Percentiles rank a stretch among this genome's conserved stretches.
Conservation (phyloP, 257 asterid genomes). For the Gentiana straminea region DNA sequence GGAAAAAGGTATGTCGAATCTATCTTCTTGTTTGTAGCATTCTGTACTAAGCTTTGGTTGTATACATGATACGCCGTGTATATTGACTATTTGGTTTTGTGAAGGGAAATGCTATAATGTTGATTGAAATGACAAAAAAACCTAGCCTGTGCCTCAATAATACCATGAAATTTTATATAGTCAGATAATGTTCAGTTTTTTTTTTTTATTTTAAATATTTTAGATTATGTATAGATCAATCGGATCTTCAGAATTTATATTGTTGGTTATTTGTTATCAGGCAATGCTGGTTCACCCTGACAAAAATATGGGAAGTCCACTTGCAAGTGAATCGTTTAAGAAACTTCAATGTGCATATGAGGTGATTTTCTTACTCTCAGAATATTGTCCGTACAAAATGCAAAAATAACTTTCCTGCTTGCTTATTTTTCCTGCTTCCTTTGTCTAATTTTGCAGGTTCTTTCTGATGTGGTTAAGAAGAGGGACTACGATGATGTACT, state of each 20-base stretch:
- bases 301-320: conserved; percentile 88
- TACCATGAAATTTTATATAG: not conserved
- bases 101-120: too few species aligned
- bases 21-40: not conserved
- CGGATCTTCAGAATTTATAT: not conserved
- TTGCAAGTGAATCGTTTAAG: conserved; percentile 93
- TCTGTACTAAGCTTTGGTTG: too few species aligned
- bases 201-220: not conserved
- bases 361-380: conserved; percentile 26
- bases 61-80: too few species aligned
- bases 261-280: conserved; percentile 22
- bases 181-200: not conserved
- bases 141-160: too few species aligned
- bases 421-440: conserved; percentile 13
- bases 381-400: not conserved
- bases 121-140: too few species aligned
- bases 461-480: conserved; percentile 88
- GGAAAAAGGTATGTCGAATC: conserved; percentile 51
- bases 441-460: conserved; percentile 39
- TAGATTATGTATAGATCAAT: not conserved
- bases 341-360: conserved; percentile 98
- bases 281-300: conserved; percentile 99
- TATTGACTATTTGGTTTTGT: not conserved
- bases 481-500: conserved; percentile 94
- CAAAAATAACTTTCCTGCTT: not conserved